These are phyloP conservation scores for Phytophthora meadii DNA, from an alignment of 352 stramenopile genomes.

Conservation along the genomic window DNA sequence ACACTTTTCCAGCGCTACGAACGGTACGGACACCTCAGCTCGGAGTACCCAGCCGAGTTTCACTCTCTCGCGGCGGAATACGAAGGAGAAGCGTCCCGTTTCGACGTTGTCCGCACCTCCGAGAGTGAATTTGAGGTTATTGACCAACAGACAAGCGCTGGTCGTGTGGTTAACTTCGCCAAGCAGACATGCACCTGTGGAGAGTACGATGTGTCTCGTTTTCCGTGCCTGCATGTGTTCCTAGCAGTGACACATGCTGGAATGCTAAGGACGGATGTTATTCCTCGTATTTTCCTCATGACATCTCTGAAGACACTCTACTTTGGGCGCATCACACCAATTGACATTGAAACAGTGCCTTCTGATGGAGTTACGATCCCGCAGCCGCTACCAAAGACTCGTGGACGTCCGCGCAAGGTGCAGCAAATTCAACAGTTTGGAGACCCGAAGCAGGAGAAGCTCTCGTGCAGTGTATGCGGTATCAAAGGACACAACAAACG, in stretches of 20 bases:
- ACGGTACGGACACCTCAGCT: slow-evolving; percentile 74
- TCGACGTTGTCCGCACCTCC: slow-evolving; percentile 70
- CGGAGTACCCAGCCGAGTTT: slow-evolving; percentile 81
- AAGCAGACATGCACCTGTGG: slow-evolving; percentile 81
- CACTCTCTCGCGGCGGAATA: slow-evolving; percentile 71
- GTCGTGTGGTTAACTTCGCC: slow-evolving; percentile 77
- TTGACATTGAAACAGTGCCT: slow-evolving; percentile 76
- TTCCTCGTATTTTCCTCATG: slow-evolving; percentile 84
- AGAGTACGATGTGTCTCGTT: slow-evolving; percentile 76
- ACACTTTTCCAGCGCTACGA: slow-evolving; percentile 79
- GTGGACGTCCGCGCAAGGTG: slow-evolving; percentile 75
- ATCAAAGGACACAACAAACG: slow-evolving; percentile 88
- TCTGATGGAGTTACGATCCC: slow-evolving; percentile 67
- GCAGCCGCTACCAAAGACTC: slow-evolving; percentile 58
- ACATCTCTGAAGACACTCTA: slow-evolving; percentile 81
- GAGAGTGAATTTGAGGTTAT: slow-evolving; percentile 85
- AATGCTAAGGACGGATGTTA: slow-evolving; percentile 72
- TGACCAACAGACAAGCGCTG: slow-evolving; percentile 63
- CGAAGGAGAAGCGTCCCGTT: slow-evolving; percentile 60
- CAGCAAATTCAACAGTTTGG: slow-evolving; percentile 84
- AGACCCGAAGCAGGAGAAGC: slow-evolving; percentile 73
- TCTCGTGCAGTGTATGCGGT: slow-evolving; percentile 80
- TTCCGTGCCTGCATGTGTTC: slow-evolving; percentile 84
- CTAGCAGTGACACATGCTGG: slow-evolving; percentile 69
- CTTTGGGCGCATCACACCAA: slow-evolving; percentile 73